A percentile compares a stretch with the other conserved stretches of the same genome.
These are phyloP conservation scores for Cornus florida DNA, from an alignment of 148 eudicot species.

Conservation along the genomic window DNA sequence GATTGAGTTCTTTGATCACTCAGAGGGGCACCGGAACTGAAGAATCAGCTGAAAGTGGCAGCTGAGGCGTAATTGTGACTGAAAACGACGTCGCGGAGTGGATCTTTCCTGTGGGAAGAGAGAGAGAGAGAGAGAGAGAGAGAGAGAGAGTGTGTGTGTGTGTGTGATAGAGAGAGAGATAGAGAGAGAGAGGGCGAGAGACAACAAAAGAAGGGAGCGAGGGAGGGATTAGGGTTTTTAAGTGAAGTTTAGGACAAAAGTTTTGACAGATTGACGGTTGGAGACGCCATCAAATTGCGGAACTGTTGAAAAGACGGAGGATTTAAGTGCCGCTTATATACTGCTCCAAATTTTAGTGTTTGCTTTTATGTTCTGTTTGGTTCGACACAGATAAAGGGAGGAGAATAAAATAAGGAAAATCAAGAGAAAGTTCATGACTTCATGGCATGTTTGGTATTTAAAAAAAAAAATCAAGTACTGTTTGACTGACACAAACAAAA, in stretches of 20 bases:
- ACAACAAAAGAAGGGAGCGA: neutral
- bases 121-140: conserved; percentile 11
- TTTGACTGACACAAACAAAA: too few species aligned
- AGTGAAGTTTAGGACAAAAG: neutral
- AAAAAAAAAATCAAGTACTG: too few species aligned
- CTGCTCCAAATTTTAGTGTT: too few species aligned
- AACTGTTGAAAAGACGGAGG: neutral
- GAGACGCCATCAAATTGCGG: conserved; percentile 13
- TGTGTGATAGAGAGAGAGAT: conserved; percentile 10
- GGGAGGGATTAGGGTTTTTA: conserved; percentile 41
- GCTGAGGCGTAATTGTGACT: neutral
- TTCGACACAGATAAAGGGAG: too few species aligned
- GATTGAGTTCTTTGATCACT: neutral
- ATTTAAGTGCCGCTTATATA: too few species aligned
- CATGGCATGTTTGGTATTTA: too few species aligned
- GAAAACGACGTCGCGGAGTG: neutral
- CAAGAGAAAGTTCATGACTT: too few species aligned
- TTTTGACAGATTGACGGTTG: conserved; percentile 7
- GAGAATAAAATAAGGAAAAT: too few species aligned
- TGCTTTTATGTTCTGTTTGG: too few species aligned
- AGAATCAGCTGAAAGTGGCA: neutral
- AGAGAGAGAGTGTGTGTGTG: conserved; percentile 16
- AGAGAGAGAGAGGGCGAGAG: neutral
- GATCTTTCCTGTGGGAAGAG: neutral
- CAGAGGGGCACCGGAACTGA: neutral